These are phyloP conservation scores for Lentinula boryana DNA, from an alignment of 768 basidiomycete species.

Conservation along the genomic window DNA sequence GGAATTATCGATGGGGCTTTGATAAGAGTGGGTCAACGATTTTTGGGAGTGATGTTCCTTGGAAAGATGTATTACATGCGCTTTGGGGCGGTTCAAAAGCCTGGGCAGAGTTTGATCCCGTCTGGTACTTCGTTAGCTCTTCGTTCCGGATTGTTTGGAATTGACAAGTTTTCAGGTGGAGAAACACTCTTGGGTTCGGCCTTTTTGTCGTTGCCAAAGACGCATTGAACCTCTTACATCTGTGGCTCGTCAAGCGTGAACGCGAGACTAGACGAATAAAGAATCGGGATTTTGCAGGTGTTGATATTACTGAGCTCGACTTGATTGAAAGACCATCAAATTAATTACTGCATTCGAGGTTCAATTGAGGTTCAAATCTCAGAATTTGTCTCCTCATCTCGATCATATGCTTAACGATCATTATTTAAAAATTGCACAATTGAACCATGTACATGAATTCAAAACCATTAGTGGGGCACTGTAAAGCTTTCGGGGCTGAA, in stretches of 20 bases:
- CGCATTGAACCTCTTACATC: slow-evolving; percentile 57
- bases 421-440: too few species aligned
- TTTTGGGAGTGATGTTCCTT: slow-evolving; percentile 14
- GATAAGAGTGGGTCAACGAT: not conserved
- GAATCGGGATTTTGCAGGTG: slow-evolving; percentile 64
- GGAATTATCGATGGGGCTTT: not conserved
- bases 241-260: slow-evolving; percentile 68
- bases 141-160: slow-evolving; percentile 15
- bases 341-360: too few species aligned
- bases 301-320: slow-evolving; percentile 64
- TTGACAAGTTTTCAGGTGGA: slow-evolving; percentile 22
- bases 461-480: too few species aligned
- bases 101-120: slow-evolving; percentile 28
- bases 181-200: slow-evolving; percentile 43
- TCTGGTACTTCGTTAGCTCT: slow-evolving; percentile 48
- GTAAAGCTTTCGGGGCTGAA: too few species aligned
- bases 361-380: too few species aligned
- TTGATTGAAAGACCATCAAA: slow-evolving; percentile 31
- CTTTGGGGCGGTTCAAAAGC: slow-evolving; percentile 19
- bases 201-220: slow-evolving; percentile 55
- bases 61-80: slow-evolving; percentile 27
- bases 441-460: too few species aligned
- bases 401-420: too few species aligned
- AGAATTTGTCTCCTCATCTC: too few species aligned
- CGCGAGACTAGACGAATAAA: slow-evolving; percentile 63